Conservation (phyloP, 2,329 filamentous ascomycete species). For the Calonectria fujianensis region DNA sequence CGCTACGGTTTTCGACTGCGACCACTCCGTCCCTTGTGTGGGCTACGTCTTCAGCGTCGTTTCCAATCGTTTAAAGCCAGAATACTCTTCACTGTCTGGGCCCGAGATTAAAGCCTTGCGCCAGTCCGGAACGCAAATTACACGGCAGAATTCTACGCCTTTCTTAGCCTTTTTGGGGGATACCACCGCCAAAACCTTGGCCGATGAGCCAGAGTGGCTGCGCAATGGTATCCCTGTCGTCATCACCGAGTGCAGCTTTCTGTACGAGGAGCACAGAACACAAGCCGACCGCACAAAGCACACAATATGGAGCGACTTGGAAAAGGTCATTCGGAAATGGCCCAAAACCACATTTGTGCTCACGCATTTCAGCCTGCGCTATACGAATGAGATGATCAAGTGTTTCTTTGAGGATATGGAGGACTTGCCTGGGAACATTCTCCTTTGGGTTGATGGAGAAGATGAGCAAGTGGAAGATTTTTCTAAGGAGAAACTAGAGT, state of each 20-base stretch:
- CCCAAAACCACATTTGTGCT: slow-evolving; percentile 66
- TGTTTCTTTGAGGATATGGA: slow-evolving; percentile 64
- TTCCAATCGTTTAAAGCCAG: slow-evolving; percentile 62
- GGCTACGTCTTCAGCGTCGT: slow-evolving; percentile 67
- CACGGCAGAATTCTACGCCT: slow-evolving; percentile 61
- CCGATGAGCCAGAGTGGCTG: slow-evolving; percentile 64
- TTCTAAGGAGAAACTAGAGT: neutral
- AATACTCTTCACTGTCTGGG: slow-evolving; percentile 61
- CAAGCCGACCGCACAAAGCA: slow-evolving; percentile 69
- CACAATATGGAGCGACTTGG: slow-evolving; percentile 68
- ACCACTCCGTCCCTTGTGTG: slow-evolving; percentile 68
- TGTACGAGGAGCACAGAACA: slow-evolving; percentile 64
- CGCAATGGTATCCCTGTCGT: slow-evolving; percentile 64
- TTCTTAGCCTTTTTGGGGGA: slow-evolving; percentile 71
- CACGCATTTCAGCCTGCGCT: slow-evolving; percentile 69
- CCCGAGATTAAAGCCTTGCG: slow-evolving; percentile 63
- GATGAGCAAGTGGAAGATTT: slow-evolving; percentile 23
- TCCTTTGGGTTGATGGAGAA: slow-evolving; percentile 68
- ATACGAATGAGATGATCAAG: slow-evolving; percentile 63
- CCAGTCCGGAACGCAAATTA: slow-evolving; percentile 62
- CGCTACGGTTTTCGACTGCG: slow-evolving; percentile 66
- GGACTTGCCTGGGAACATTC: slow-evolving; percentile 65
- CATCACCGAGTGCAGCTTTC: slow-evolving; percentile 70
- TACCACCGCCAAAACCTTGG: slow-evolving; percentile 64
- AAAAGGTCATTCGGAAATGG: slow-evolving; percentile 65